Conservation (phyloP, 108 stramenopile genomes). For the Aurantiochytrium sp. region DNA sequence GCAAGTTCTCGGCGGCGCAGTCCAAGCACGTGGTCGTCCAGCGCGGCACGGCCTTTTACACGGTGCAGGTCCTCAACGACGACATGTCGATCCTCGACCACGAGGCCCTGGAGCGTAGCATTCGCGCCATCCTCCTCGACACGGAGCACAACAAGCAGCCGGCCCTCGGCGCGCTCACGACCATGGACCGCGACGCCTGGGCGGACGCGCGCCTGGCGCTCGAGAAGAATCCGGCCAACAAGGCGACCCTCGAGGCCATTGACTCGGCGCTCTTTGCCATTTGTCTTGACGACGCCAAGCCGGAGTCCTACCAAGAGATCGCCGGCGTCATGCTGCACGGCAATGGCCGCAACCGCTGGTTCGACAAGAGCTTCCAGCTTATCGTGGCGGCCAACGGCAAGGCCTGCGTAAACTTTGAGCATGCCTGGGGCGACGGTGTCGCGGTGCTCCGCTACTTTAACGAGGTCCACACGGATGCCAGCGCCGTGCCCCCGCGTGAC, state of each 20-base stretch:
- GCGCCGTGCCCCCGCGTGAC: slow-evolving; percentile 19
- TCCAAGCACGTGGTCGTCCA: slow-evolving; percentile 32
- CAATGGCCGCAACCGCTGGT: slow-evolving; percentile 48
- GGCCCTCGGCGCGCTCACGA: slow-evolving; percentile 44
- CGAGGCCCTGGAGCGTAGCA: slow-evolving; percentile 43
- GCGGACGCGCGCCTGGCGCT: slow-evolving; percentile 41
- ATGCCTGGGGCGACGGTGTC: slow-evolving; percentile 35
- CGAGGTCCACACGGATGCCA: slow-evolving; percentile 33
- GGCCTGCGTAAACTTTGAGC: slow-evolving; percentile 30
- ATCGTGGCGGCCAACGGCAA: slow-evolving; percentile 48
- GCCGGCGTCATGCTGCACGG: slow-evolving; percentile 47
- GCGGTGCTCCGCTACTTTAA: slow-evolving; percentile 31
- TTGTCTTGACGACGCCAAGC: slow-evolving; percentile 40
- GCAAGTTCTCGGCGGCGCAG: neutral
- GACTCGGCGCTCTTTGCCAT: slow-evolving; percentile 43
- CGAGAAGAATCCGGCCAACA: slow-evolving; percentile 40
- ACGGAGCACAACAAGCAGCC: neutral
- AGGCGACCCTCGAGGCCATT: slow-evolving; percentile 40
- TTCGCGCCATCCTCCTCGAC: slow-evolving; percentile 39
- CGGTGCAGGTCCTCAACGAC: slow-evolving; percentile 40
- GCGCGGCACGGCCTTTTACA: slow-evolving; percentile 22
- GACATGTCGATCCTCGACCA: slow-evolving; percentile 44
- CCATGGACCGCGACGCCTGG: slow-evolving; percentile 43
- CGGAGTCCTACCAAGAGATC: slow-evolving; percentile 33
- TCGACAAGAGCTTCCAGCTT: slow-evolving; percentile 52